Percentiles rank a stretch among this genome's conserved stretches.
phyloP scores from a whole-genome alignment of 768 basidiomycete species.

The Glaciozyma antarctica region DNA sequence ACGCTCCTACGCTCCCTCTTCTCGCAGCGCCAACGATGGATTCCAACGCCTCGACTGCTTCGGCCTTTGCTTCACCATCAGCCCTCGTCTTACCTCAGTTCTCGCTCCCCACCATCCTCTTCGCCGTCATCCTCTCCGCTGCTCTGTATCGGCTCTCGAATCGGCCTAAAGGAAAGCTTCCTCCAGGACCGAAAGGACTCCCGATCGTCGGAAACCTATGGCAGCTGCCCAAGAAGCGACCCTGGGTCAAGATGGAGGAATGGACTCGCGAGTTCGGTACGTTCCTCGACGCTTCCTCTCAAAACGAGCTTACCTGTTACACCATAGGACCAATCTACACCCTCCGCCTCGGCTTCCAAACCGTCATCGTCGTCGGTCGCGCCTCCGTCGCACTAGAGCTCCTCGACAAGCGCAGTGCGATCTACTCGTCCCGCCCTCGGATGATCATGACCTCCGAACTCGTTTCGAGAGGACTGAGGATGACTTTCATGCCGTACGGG shows the following conservation, averaged over 20 bases:
- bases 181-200: slow-evolving; percentile 16
- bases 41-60: background rate
- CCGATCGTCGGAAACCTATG: slow-evolving; percentile 30
- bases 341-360: slow-evolving; percentile 23
- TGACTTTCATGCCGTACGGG: slow-evolving; percentile 34
- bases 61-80: background rate
- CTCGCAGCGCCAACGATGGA: background rate
- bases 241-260: slow-evolving; percentile 33
- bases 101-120: background rate
- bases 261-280: slow-evolving; percentile 31
- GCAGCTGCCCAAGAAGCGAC: slow-evolving; percentile 30
- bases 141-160: background rate
- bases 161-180: background rate
- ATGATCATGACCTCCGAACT: slow-evolving; percentile 32
- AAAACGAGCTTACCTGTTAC: background rate
- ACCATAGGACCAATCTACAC: slow-evolving; percentile 29
- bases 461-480: slow-evolving; percentile 26
- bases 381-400: slow-evolving; percentile 30
- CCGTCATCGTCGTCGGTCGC: slow-evolving; percentile 31
- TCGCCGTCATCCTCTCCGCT: background rate
- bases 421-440: slow-evolving; percentile 30
- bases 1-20: background rate
- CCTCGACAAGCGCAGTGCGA: slow-evolving; percentile 32
- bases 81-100: background rate
- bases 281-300: background rate